A percentile compares a stretch with the other conserved stretches of the same genome.
Evolutionary conservation across 208 protist species (phyloP).

Genomic region (Trypanosoma brucei): DNA sequence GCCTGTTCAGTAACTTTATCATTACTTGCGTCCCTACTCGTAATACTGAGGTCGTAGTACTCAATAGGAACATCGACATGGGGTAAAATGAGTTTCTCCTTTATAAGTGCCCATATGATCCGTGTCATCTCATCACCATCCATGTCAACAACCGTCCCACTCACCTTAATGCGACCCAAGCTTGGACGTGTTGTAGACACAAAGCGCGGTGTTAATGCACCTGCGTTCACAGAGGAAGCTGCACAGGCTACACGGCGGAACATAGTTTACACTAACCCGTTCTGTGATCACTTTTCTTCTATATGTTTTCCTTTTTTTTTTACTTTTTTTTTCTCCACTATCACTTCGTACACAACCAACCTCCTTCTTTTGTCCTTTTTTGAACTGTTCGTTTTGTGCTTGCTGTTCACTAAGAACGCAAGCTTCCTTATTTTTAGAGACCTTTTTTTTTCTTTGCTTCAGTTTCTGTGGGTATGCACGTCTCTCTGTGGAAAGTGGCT

Average conservation of each 20-base stretch:
- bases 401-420: too few relatives aligned
- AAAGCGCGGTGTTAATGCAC: conserved; percentile 13
- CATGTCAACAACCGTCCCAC: conserved; percentile 94
- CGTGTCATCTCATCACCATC: conserved; percentile 98
- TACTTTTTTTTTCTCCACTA: too few relatives aligned
- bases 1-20: conserved; percentile 95
- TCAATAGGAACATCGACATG: conserved; percentile 95
- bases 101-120: conserved; percentile 96
- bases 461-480: too few relatives aligned
- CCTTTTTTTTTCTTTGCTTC: too few relatives aligned
- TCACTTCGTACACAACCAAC: too few relatives aligned
- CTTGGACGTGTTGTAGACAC: conserved; percentile 49
- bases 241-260: conserved; percentile 41
- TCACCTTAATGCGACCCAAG: conserved; percentile 79
- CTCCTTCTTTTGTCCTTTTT: too few relatives aligned
- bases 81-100: conserved; percentile 96
- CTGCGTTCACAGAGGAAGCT: background rate
- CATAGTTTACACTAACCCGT: conserved; percentile 22
- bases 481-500: too few relatives aligned
- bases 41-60: conserved; percentile 96
- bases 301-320: too few relatives aligned
- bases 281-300: too few relatives aligned
- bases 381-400: too few relatives aligned
- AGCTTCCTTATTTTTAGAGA: too few relatives aligned
- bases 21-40: conserved; percentile 91